These are phyloP conservation scores for Pythium brachiatum DNA, from an alignment of 352 stramenopile genomes.

Conservation along the genomic window DNA sequence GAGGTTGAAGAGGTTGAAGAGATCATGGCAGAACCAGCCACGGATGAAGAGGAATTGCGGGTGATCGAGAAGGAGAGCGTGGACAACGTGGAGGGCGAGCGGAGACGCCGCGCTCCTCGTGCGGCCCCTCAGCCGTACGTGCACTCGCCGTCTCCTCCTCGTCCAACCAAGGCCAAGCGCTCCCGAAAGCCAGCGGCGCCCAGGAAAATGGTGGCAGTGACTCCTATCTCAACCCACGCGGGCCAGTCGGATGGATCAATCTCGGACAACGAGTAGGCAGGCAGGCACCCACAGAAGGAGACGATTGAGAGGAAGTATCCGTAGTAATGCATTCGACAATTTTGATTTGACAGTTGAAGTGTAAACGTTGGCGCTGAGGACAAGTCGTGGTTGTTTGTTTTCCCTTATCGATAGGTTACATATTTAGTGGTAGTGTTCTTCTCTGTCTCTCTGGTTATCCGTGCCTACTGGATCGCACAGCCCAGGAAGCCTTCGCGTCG, in stretches of 20 bases:
- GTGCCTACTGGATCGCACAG: constrained; percentile 25
- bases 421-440: background rate
- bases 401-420: constrained; percentile 15
- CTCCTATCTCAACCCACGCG: background rate
- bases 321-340: background rate
- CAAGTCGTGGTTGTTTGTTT: background rate
- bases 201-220: constrained; percentile 7
- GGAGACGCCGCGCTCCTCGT: background rate
- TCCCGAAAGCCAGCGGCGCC: constrained; percentile 21
- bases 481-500: constrained; percentile 18
- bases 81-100: background rate
- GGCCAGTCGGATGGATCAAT: background rate
- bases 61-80: background rate
- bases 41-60: background rate
- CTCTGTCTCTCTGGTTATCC: constrained; percentile 1
- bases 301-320: background rate
- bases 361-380: no score
- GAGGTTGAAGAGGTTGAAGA: background rate
- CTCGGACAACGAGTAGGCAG: constrained; percentile 12
- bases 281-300: background rate
- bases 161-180: constrained; percentile 13
- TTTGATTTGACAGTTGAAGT: background rate
- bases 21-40: background rate
- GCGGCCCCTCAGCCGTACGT: background rate
- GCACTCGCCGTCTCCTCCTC: constrained; percentile 4